These are phyloP conservation scores for Colletotrichum neosansevieriae DNA, from an alignment of 2,329 filamentous ascomycete genomes.

Conservation along the genomic window DNA sequence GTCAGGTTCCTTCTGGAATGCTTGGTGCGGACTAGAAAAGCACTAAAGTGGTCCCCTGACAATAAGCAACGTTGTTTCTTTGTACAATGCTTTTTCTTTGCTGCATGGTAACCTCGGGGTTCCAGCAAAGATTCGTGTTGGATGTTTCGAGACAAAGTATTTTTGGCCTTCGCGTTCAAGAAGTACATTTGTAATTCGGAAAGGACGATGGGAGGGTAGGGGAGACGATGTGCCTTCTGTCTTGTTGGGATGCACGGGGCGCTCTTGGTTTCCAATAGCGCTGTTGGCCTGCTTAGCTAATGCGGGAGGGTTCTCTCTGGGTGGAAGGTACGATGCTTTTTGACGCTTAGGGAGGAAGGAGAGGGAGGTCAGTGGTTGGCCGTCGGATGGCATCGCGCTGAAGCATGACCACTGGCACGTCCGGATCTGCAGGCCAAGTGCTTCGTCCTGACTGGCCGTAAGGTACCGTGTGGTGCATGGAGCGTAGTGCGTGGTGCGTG, in stretches of 20 bases:
- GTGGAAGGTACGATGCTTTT: neutral
- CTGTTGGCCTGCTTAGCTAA: slow-evolving; percentile 18
- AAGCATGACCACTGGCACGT: slow-evolving; percentile 34
- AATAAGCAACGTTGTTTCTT: slow-evolving; percentile 22
- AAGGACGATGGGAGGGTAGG: neutral
- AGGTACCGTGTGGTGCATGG: slow-evolving; percentile 2
- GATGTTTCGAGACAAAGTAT: neutral
- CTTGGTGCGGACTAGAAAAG: neutral
- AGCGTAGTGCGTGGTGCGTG: neutral
- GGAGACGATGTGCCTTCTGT: neutral
- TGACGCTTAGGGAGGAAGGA: slow-evolving; percentile 14
- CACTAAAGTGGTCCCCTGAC: neutral
- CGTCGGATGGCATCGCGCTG: slow-evolving; percentile 17
- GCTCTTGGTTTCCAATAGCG: slow-evolving; percentile 12
- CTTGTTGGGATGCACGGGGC: slow-evolving; percentile 18
- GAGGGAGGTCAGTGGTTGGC: neutral
- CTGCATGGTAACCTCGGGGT: neutral
- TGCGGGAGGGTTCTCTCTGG: neutral
- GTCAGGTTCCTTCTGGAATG: slow-evolving; percentile 32
- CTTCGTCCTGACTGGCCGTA: slow-evolving; percentile 26
- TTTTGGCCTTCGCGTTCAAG: too few relatives aligned
- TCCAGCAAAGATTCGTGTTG: slow-evolving; percentile 1
- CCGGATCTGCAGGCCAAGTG: slow-evolving; percentile 33
- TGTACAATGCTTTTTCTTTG: slow-evolving; percentile 4
- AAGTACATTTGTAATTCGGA: neutral